A percentile compares a stretch with the other conserved stretches of the same genome.
Conservation (phyloP, 164 flowering plant genomes). For the Nelumbo lutea region DNA sequence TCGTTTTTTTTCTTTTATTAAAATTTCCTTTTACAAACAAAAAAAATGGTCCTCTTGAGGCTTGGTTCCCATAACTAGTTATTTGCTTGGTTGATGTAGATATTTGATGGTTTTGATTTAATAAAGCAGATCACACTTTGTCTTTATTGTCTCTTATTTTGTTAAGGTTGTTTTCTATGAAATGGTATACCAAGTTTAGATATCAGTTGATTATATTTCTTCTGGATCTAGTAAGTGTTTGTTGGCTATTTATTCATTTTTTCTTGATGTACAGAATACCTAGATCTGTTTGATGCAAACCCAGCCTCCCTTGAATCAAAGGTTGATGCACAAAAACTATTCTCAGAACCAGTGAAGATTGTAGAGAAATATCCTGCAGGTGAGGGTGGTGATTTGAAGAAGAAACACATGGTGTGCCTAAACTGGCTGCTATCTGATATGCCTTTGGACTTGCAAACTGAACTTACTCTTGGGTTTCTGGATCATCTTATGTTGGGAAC, state of each 20-base stretch:
- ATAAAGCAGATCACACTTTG: too few relatives aligned
- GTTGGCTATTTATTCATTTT: not conserved
- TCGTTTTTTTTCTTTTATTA: too few relatives aligned
- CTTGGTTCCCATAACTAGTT: too few relatives aligned
- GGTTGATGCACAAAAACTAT: slow-evolving; percentile 58
- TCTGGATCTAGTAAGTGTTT: not conserved
- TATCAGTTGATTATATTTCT: too few relatives aligned
- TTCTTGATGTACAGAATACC: slow-evolving; percentile 49
- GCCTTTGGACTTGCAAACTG: slow-evolving; percentile 91
- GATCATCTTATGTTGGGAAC: slow-evolving; percentile 97
- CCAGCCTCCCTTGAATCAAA: slow-evolving; percentile 61
- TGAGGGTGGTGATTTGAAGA: slow-evolving; percentile 73
- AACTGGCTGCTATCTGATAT: slow-evolving; percentile 94
- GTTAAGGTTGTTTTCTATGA: too few relatives aligned
- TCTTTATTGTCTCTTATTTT: too few relatives aligned
- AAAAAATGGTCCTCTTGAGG: too few relatives aligned
- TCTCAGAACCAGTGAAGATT: slow-evolving; percentile 69
- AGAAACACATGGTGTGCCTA: slow-evolving; percentile 95
- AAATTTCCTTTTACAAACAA: too few relatives aligned
- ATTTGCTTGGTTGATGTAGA: too few relatives aligned
- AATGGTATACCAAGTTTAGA: too few relatives aligned
- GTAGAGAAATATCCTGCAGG: slow-evolving; percentile 93
- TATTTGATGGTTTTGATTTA: too few relatives aligned
- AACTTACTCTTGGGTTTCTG: slow-evolving; percentile 86
- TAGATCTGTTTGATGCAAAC: slow-evolving; percentile 78